These are phyloP conservation scores for Brachypodium distachyon DNA, from an alignment of 202 grass and related monocot species.

Conservation along the genomic window DNA sequence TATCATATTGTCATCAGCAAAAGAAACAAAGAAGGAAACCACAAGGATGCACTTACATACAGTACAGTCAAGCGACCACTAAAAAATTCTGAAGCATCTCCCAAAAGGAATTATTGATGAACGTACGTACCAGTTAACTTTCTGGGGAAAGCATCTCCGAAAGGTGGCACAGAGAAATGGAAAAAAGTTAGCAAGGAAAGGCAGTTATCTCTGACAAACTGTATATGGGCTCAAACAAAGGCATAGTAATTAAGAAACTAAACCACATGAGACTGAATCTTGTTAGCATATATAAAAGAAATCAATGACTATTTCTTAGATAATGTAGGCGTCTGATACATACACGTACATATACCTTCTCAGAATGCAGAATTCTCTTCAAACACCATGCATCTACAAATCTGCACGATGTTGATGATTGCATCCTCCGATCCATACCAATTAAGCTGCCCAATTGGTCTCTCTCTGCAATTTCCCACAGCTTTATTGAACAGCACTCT, in stretches of 20 bases:
- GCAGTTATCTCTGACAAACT: background rate
- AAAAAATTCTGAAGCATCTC: background rate
- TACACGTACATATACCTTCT: background rate
- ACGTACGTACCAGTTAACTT: background rate
- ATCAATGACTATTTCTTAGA: too few relatives aligned
- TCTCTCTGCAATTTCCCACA: conserved; percentile 89
- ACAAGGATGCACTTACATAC: background rate
- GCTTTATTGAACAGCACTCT: conserved; percentile 87
- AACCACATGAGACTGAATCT: background rate
- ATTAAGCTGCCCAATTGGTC: conserved; percentile 22
- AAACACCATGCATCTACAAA: conserved; percentile 11
- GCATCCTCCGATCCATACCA: background rate
- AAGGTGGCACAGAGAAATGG: background rate
- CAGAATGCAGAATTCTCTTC: conserved; percentile 13
- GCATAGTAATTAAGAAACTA: background rate
- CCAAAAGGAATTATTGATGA: background rate
- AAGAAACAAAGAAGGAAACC: background rate
- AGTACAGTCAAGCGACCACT: background rate
- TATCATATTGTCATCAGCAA: background rate
- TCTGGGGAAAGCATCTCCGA: background rate
- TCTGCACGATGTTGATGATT: background rate
- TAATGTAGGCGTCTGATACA: too few relatives aligned
- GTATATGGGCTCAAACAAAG: background rate
- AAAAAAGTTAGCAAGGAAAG: background rate
- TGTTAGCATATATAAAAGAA: background rate